These are phyloP conservation scores for Tricholoma matsutake DNA, from an alignment of 768 basidiomycete species.

Conservation along the genomic window DNA sequence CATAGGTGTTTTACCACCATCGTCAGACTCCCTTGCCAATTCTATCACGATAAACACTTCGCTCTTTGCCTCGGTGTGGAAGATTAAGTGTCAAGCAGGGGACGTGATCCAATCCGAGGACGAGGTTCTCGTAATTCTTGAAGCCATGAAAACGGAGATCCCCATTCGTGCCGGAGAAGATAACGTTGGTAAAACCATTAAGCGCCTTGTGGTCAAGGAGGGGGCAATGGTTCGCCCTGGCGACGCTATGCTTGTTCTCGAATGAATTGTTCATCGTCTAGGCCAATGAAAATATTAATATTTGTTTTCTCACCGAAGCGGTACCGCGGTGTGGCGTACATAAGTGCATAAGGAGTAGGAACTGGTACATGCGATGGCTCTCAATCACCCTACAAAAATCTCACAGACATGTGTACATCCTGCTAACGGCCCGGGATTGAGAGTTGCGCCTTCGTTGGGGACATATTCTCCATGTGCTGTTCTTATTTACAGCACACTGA, in stretches of 20 bases:
- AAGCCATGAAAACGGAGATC: conserved; percentile 69
- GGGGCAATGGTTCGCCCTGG: conserved; percentile 47
- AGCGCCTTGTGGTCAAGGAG: conserved; percentile 37
- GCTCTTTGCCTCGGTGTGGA: conserved; percentile 48
- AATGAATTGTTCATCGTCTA: conserved; percentile 1
- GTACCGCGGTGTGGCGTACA: no score
- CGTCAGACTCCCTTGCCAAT: not conserved
- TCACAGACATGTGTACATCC: no score
- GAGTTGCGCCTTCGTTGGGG: no score
- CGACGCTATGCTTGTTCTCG: conserved; percentile 38
- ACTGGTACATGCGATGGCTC: no score
- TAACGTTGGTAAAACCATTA: conserved; percentile 42
- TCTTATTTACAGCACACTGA: no score
- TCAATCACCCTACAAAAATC: no score
- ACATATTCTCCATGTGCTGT: no score
- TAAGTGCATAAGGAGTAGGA: no score
- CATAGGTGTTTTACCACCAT: not conserved
- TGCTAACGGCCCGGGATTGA: no score
- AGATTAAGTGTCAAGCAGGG: conserved; percentile 42
- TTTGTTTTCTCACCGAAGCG: no score
- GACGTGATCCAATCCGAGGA: conserved; percentile 39
- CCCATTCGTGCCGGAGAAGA: conserved; percentile 42
- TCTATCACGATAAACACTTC: conserved; percentile 26
- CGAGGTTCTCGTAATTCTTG: conserved; percentile 47
- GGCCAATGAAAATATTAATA: no score